Conservation (phyloP, 306 rosid species). For the Pyrus bretschneideri region DNA sequence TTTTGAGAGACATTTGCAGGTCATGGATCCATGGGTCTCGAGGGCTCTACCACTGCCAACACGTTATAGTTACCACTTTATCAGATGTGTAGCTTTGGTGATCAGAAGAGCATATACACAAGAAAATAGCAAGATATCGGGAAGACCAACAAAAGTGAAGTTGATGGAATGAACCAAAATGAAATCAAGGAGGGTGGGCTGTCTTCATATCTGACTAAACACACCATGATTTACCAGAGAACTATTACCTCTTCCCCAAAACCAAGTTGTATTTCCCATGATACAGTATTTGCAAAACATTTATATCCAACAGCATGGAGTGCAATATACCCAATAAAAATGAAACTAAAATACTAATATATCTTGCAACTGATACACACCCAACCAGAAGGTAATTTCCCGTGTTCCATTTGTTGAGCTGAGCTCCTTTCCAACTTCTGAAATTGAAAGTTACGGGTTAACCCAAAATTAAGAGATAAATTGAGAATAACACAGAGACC, state of each 20-base stretch:
- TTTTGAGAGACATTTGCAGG: no score
- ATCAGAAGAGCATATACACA: no score
- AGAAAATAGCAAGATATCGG: no score
- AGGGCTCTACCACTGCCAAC: no score
- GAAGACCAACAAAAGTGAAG: no score
- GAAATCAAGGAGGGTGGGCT: no score
- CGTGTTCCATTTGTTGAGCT: constrained; percentile 32
- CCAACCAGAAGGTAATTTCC: constrained; percentile 69
- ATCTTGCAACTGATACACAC: constrained; percentile 39
- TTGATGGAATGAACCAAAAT: no score
- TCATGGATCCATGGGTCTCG: no score
- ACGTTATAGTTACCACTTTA: no score
- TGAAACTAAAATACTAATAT: background rate
- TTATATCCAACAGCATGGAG: background rate
- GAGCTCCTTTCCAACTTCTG: constrained; percentile 46
- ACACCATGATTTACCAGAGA: no score
- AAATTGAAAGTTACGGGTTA: constrained; percentile 24
- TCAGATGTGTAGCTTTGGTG: no score
- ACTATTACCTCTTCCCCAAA: background rate
- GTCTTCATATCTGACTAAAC: no score
- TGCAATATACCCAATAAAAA: background rate
- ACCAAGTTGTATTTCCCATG: background rate
- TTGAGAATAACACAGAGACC: background rate
- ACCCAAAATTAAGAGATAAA: background rate
- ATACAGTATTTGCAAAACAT: background rate